phyloP scores from a whole-genome alignment of 2,329 filamentous ascomycete genomes.

The Didymella lethalis region DNA sequence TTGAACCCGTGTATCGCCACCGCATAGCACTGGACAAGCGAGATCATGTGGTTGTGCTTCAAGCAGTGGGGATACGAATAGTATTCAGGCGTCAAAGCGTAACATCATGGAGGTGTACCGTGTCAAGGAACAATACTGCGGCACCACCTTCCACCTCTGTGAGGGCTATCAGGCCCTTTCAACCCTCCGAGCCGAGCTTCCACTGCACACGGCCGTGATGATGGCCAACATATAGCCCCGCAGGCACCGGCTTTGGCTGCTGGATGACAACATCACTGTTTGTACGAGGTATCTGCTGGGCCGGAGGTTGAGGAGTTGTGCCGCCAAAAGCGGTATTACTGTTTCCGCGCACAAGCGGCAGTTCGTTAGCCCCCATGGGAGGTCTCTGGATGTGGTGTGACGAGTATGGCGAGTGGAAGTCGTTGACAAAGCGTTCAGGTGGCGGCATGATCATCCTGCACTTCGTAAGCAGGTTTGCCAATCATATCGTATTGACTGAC shows the following conservation, averaged over 20 bases:
- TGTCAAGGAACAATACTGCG: neutral
- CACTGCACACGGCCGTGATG: conserved; percentile 43
- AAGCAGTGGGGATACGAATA: neutral
- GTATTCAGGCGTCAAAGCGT: neutral
- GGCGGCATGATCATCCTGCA: conserved; percentile 10
- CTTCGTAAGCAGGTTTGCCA: neutral
- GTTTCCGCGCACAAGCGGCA: conserved; percentile 29
- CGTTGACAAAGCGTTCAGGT: conserved; percentile 26
- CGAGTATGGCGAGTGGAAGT: conserved; percentile 32
- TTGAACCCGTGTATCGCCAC: neutral
- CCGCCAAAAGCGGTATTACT: conserved; percentile 33
- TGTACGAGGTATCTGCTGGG: conserved; percentile 29
- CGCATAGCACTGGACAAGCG: neutral
- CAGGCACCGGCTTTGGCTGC: conserved; percentile 38
- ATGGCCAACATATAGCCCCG: conserved; percentile 27
- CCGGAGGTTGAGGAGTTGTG: conserved; percentile 20
- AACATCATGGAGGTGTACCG: neutral
- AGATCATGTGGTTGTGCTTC: neutral
- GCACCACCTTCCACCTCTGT: neutral
- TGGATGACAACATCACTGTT: conserved; percentile 40
- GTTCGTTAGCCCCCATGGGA: conserved; percentile 8
- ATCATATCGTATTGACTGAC: conserved; percentile 24
- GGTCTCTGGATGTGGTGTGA: conserved; percentile 32
- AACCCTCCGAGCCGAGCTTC: conserved; percentile 47
- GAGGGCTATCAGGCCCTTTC: neutral